Percentiles rank a stretch among this genome's conserved stretches.
Evolutionary conservation across 2,329 filamentous ascomycete genomes (phyloP).

Genomic region (Fusarium continuum): DNA sequence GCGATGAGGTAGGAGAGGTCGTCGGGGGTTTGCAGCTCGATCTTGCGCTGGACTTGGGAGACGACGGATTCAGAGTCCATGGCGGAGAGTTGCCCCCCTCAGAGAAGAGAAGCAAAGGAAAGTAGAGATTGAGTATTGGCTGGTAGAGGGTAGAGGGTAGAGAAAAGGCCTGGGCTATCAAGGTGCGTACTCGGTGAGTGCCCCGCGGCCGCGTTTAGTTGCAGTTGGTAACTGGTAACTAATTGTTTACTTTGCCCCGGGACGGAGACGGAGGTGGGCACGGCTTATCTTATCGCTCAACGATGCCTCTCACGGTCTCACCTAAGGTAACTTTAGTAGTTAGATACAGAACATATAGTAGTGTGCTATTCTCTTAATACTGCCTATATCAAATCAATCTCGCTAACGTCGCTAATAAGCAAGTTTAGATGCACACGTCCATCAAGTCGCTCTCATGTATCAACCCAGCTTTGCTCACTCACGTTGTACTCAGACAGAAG

Average conservation of each 20-base stretch:
- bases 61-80: slow-evolving; percentile 51
- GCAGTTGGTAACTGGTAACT: no score
- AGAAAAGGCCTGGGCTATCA: slow-evolving; percentile 17
- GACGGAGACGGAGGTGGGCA: not conserved
- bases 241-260: slow-evolving; percentile 28
- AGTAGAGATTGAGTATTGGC: not conserved
- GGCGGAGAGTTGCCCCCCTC: not conserved
- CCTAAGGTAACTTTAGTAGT: no score
- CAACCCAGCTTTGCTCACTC: slow-evolving; percentile 13
- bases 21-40: slow-evolving; percentile 80
- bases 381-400: not conserved
- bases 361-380: not conserved
- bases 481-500: slow-evolving; percentile 32
- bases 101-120: not conserved
- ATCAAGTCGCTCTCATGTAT: not conserved
- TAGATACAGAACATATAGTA: not conserved
- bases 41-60: slow-evolving; percentile 69
- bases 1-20: slow-evolving; percentile 76
- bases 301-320: no score
- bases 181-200: slow-evolving; percentile 18
- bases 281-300: slow-evolving; percentile 28
- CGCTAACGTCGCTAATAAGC: not conserved
- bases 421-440: not conserved
- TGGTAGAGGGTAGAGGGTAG: not conserved
- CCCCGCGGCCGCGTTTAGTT: slow-evolving; percentile 30